Conservation (phyloP, 148 eudicot genomes). For the Chenopodium suecicum region DNA sequence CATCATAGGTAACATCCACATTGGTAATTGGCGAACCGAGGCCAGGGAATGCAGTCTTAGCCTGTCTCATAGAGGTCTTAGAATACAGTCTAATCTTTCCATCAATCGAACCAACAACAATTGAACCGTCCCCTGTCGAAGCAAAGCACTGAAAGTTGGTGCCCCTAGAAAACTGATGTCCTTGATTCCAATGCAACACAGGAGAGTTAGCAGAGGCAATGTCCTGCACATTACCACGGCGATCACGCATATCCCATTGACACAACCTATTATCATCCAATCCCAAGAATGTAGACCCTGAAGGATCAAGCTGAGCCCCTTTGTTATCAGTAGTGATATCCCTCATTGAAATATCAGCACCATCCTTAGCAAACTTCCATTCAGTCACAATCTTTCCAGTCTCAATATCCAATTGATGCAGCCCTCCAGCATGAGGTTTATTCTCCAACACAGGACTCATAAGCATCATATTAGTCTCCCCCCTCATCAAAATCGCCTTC, state of each 20-base stretch:
- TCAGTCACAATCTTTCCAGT: conserved; percentile 85
- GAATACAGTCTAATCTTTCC: conserved; percentile 95
- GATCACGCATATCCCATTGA: conserved; percentile 98
- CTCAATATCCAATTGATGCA: conserved; percentile 89
- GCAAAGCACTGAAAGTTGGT: conserved; percentile 98
- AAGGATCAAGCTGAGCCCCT: conserved; percentile 83
- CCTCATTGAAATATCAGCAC: conserved; percentile 76
- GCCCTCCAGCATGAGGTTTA: conserved; percentile 65
- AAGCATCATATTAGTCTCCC: conserved; percentile 86
- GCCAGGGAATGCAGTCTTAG: conserved; percentile 96
- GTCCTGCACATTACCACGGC: conserved; percentile 68
- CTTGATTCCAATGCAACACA: conserved; percentile 86
- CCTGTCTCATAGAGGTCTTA: conserved; percentile 87
- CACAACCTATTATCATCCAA: conserved; percentile 87
- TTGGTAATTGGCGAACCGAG: conserved; percentile 89
- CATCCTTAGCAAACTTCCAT: conserved; percentile 96
- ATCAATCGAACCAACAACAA: conserved; percentile 94
- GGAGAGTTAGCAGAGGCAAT: conserved; percentile 49
- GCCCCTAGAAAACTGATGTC: conserved; percentile 88
- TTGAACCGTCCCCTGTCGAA: conserved; percentile 92
- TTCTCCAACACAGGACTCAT: conserved; percentile 80
- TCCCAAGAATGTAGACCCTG: conserved; percentile 89
- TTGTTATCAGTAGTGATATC: conserved; percentile 83
- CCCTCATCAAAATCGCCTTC: conserved; percentile 86
- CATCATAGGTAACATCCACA: conserved; percentile 97